phyloP scores from a whole-genome alignment of 495 filamentous ascomycete species.

The Apodospora peruviana region DNA sequence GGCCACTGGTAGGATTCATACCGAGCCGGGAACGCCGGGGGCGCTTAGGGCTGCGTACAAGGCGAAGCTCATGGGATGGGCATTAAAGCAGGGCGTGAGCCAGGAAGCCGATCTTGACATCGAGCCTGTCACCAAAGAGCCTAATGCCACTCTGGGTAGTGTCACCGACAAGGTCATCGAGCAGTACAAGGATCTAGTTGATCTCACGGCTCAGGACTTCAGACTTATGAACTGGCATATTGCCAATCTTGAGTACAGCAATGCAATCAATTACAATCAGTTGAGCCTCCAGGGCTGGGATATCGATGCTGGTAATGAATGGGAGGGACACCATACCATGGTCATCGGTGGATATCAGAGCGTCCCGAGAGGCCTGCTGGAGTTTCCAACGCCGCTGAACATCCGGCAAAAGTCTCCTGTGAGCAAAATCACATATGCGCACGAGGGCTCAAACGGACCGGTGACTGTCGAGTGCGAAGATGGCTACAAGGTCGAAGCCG shows the following conservation, averaged over 20 bases:
- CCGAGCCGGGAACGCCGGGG: slow-evolving; percentile 50
- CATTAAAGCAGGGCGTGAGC: slow-evolving; percentile 58
- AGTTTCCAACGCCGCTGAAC: slow-evolving; percentile 71
- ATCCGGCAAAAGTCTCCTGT: slow-evolving; percentile 68
- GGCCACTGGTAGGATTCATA: slow-evolving; percentile 54
- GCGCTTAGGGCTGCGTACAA: slow-evolving; percentile 61
- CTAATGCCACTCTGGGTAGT: slow-evolving; percentile 71
- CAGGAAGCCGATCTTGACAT: slow-evolving; percentile 66
- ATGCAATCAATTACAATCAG: slow-evolving; percentile 78
- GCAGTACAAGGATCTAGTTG: slow-evolving; percentile 79
- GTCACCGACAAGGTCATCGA: slow-evolving; percentile 83
- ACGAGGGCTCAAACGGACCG: slow-evolving; percentile 26
- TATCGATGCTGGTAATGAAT: slow-evolving; percentile 95
- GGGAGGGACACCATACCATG: slow-evolving; percentile 88
- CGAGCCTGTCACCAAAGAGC: slow-evolving; percentile 53
- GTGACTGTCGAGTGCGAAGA: slow-evolving; percentile 71
- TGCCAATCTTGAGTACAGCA: slow-evolving; percentile 96
- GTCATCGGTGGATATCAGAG: slow-evolving; percentile 90
- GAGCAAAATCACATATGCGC: slow-evolving; percentile 60
- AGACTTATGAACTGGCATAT: slow-evolving; percentile 96
- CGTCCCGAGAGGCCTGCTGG: slow-evolving; percentile 75
- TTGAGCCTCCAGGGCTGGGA: slow-evolving; percentile 93
- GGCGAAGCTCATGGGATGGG: slow-evolving; percentile 77
- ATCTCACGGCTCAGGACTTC: slow-evolving; percentile 79
- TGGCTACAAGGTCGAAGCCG: slow-evolving; percentile 70